Evolutionary conservation across 352 stramenopile genomes (phyloP).

Genomic region (Pythium myriotylum): DNA sequence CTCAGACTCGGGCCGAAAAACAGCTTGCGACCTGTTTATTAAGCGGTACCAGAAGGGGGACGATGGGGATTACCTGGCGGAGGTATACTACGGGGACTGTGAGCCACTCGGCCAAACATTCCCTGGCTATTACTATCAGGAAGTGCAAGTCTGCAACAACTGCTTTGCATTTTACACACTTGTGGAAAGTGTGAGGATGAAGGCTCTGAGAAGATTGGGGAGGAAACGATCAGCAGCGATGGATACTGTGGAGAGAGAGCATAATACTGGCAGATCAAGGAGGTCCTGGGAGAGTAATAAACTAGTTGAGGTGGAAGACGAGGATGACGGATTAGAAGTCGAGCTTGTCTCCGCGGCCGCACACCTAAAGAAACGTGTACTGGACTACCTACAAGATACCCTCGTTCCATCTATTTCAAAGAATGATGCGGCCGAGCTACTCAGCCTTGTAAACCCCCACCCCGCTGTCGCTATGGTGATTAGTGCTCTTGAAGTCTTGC

Average conservation of each 20-base stretch:
- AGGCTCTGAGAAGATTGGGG: constrained; percentile 52
- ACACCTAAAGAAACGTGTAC: constrained; percentile 43
- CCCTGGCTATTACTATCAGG: constrained; percentile 84
- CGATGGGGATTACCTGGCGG: constrained; percentile 73
- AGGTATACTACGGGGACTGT: constrained; percentile 75
- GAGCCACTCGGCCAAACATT: constrained; percentile 75
- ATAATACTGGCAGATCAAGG: neutral
- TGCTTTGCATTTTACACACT: constrained; percentile 85
- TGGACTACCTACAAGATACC: constrained; percentile 31
- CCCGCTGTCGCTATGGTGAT: constrained; percentile 80
- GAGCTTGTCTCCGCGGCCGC: constrained; percentile 1
- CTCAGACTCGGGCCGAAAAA: constrained; percentile 78
- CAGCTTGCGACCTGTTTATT: constrained; percentile 80
- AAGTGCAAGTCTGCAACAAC: constrained; percentile 75
- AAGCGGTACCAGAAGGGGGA: constrained; percentile 77
- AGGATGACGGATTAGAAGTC: neutral
- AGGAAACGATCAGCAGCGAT: constrained; percentile 5
- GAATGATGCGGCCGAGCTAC: constrained; percentile 74
- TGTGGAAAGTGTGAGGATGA: constrained; percentile 74
- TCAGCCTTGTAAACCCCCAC: constrained; percentile 80
- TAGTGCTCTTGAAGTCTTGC: constrained; percentile 53
- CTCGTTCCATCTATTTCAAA: constrained; percentile 41
- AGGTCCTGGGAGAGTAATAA: neutral
- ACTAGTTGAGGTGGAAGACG: constrained; percentile 18
- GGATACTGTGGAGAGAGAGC: constrained; percentile 4